phyloP scores from a whole-genome alignment of 495 filamentous ascomycete genomes.

The Endocarpon pusillum region DNA sequence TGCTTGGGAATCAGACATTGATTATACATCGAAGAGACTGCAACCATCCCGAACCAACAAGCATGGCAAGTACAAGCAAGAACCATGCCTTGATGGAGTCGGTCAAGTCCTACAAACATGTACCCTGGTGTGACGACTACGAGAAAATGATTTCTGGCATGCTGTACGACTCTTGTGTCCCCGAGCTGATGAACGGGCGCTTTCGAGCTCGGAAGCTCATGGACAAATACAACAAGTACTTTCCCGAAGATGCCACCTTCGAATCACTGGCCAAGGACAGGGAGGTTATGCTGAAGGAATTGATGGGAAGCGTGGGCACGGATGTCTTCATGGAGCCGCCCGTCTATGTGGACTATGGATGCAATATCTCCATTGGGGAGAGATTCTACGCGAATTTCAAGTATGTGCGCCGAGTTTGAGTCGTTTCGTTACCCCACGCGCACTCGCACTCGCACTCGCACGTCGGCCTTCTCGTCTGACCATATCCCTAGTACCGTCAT shows the following conservation, averaged over 20 bases:
- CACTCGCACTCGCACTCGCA: too few relatives aligned
- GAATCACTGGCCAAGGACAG: conserved; percentile 20
- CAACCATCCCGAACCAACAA: background rate
- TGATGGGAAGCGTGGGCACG: conserved; percentile 27
- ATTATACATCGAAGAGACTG: background rate
- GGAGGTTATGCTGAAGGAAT: conserved; percentile 19
- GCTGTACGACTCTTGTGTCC: conserved; percentile 27
- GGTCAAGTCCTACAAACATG: conserved; percentile 14
- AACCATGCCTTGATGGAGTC: conserved; percentile 12
- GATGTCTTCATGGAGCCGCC: conserved; percentile 33
- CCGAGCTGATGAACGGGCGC: conserved; percentile 24
- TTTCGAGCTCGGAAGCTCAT: conserved; percentile 26
- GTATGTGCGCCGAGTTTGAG: conserved; percentile 11
- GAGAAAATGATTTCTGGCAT: conserved; percentile 33
- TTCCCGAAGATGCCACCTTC: conserved; percentile 22
- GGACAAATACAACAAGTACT: conserved; percentile 31
- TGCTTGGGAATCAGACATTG: too few relatives aligned
- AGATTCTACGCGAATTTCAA: conserved; percentile 37
- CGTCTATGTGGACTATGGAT: conserved; percentile 36
- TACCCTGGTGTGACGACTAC: conserved; percentile 25
- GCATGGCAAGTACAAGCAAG: conserved; percentile 19
- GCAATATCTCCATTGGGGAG: conserved; percentile 32
- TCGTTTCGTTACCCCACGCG: background rate
- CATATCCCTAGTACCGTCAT: conserved; percentile 17
- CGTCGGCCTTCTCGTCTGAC: too few relatives aligned